Evolutionary conservation across 306 rosid species (phyloP), one percentile per base, ranked within the genome.

Genomic region (Ziziphus jujuba): DNA sequence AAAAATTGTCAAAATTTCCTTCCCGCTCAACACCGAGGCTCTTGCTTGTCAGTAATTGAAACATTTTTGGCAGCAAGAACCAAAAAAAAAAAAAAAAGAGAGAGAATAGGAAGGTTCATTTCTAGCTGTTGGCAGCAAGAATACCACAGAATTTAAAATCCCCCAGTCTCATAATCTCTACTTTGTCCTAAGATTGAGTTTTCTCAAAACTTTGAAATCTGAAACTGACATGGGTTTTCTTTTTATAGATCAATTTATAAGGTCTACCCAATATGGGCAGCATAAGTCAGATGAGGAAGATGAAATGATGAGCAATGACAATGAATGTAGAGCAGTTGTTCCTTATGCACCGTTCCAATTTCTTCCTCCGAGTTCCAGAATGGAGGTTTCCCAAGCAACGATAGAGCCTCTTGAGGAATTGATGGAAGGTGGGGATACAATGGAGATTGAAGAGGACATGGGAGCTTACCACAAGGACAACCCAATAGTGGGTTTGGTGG

Each of bases 341-440:
- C 96, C 88, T 14, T 88, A 93, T 93, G 79, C 79, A 20, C 87
- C 86, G 11, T 76, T 63, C 1, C 78, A 59, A 13, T 20, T 62
- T 23, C 63, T 65, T 1, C 9, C 28, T 45, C 16, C 38, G 0
- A 19, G 73, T 2, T 24, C 15, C 2, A 23, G 24, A 63, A 40
- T 48, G 60, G 34, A 25, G 48, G 52, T 67, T 5, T 31, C 57
- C 0, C 78, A 66, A 34, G 15, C 38, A 24, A 71, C 61, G 44
- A 14, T 47, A 10, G 77, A 75, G 4, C 51, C 63, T 24, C 21
- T 54, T 3, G 77, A 78, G 49, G 77, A 81, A 57, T 5, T 67
- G 22, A 85, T 83, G 89, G 92, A 82, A 75, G 82, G 77, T 25
- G 90, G 84, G 38, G 92, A 73, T 28, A 50, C 79, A 14, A 88